Base-by-base conservation (phyloP, 169 alveolate species). In the Amoebophrya sp. region DNA sequence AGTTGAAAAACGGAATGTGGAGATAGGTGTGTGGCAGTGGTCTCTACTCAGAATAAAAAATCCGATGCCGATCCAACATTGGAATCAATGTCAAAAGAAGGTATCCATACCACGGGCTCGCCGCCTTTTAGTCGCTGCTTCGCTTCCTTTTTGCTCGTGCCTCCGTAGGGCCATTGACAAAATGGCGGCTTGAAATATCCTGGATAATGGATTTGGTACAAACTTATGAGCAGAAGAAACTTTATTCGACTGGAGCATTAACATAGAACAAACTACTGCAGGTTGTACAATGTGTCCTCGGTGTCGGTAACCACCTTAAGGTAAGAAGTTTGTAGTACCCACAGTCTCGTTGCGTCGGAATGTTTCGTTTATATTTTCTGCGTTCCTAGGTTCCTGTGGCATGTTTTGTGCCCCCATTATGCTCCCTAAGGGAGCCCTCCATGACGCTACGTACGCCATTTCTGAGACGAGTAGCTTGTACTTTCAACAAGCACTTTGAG, bases 181-280 rank as follows among this genome's bases (percentile, higher is more conserved):
- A 65, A 65, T 65, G 83, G 83, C n/a, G 83, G 83, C 83, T 65
- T 65, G 83, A 65, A 65, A 65, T 65, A 65, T 26, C 83, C 83
- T 65, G 83, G 83, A 65, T 1, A 53, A 10, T 14, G n/a, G 76
- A 23, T 53, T 53, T 53, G n/a, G 76, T 14, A 23, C n/a, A 53
- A 14, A 53, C 76, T 53, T 53, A 53, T 14, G 76, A 10, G n/a
- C 23, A 23, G 23, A 23, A 10, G 76, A 23, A 23, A 53, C 76
- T 23, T 10, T 10, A 10, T 23, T 53, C n/a, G n/a, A 10, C 76
- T 53, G 76, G 76, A 23, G 23, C 10, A 23, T 53, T 14, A 53
- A 23, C 10, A 23, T 53, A 10, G 76, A 23, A 53, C 76, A 10
- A 14, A 14, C 76, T 14, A 53, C 10, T 14, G 10, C 23, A 53